These are phyloP conservation scores for Penicillium hordei DNA, from an alignment of 2,329 filamentous ascomycete genomes.

Conservation along the genomic window DNA sequence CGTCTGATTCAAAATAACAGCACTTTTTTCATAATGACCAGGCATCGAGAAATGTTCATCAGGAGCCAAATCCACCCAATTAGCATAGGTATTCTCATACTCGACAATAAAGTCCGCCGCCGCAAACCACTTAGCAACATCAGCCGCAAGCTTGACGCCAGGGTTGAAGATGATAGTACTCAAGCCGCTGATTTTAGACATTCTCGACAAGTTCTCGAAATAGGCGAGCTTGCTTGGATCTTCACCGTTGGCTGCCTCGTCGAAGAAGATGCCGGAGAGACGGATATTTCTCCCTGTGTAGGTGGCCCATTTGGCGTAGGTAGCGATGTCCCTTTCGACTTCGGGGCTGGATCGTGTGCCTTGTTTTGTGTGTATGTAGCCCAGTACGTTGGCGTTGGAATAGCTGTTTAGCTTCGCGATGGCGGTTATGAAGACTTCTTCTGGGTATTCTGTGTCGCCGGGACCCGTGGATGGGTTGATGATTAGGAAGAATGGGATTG, in stretches of 20 bases:
- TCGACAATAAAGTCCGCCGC: constrained; percentile 22
- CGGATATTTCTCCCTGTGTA: constrained; percentile 25
- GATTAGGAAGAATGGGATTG: constrained; percentile 30
- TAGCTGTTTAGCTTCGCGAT: constrained; percentile 40
- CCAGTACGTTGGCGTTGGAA: constrained; percentile 41
- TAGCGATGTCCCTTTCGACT: constrained; percentile 38
- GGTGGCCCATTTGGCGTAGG: constrained; percentile 40
- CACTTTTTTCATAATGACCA: constrained; percentile 11
- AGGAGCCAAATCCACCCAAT: constrained; percentile 9
- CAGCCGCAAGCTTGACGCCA: constrained; percentile 10
- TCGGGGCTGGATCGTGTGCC: constrained; percentile 30
- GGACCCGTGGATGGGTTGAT: constrained; percentile 37
- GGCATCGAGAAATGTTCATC: constrained; percentile 6
- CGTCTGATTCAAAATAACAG: constrained; percentile 6
- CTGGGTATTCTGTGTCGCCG: constrained; percentile 33
- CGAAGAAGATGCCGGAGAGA: constrained; percentile 44
- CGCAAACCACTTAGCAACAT: constrained; percentile 15
- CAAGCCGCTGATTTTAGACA: constrained; percentile 16
- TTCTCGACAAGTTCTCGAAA: constrained; percentile 17
- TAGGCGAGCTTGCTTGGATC: constrained; percentile 21
- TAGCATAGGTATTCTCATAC: constrained; percentile 20
- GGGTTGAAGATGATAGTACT: constrained; percentile 20
- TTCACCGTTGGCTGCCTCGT: constrained; percentile 34
- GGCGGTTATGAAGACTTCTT: constrained; percentile 35
- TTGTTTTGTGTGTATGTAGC: constrained; percentile 44